Evolutionary conservation across 768 basidiomycete species (phyloP).

Genomic region (Lentinula guzmanii): DNA sequence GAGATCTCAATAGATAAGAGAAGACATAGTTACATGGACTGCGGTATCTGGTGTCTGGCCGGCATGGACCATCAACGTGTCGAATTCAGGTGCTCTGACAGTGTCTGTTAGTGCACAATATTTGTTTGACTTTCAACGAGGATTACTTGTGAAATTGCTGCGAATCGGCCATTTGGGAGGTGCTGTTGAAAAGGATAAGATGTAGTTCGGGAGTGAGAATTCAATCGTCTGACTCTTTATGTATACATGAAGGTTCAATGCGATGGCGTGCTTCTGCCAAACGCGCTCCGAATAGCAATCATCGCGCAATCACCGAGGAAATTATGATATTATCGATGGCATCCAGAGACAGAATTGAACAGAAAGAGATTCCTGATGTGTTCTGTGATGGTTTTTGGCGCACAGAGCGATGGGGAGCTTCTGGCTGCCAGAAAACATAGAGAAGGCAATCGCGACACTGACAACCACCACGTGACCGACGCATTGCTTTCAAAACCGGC

Average conservation of each 20-base stretch:
- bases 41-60: slow-evolving; percentile 60
- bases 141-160: slow-evolving; percentile 6
- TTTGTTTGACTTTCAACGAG: not conserved
- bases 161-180: not conserved
- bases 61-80: slow-evolving; percentile 76
- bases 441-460: not conserved
- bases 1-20: not conserved
- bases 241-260: not conserved
- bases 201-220: not conserved
- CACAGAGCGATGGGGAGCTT: too few species aligned
- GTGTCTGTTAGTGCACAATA: not conserved
- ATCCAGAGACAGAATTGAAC: not conserved
- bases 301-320: slow-evolving; percentile 1
- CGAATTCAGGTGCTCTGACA: slow-evolving; percentile 62
- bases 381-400: too few species aligned
- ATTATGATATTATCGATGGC: not conserved
- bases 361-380: not conserved
- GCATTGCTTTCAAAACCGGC: too few species aligned
- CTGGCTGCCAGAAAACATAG: too few species aligned
- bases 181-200: not conserved
- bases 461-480: not conserved
- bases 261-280: slow-evolving; percentile 6
- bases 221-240: not conserved
- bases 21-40: slow-evolving; percentile 32
- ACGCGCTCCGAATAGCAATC: not conserved